Conservation (phyloP, 495 filamentous ascomycete genomes). For the Xylaria cubensis region DNA sequence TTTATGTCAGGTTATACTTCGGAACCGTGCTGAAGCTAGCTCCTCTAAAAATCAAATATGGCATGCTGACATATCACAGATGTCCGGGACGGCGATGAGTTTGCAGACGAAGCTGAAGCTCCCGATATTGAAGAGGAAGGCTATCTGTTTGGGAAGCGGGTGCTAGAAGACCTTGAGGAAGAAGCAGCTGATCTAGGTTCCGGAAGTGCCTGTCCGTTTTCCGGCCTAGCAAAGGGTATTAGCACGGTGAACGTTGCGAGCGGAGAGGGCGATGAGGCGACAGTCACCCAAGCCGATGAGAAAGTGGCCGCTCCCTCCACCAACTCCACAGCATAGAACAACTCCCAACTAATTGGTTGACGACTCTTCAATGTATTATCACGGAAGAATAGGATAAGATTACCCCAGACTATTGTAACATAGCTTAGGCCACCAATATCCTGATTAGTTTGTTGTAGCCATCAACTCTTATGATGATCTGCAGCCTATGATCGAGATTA, state of each 20-base stretch:
- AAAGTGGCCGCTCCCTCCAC: neutral
- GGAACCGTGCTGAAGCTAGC: neutral
- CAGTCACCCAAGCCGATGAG: neutral
- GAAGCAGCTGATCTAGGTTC: constrained; percentile 23
- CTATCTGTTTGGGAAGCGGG: constrained; percentile 56
- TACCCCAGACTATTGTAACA: neutral
- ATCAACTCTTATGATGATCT: neutral
- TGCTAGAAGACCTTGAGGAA: constrained; percentile 45
- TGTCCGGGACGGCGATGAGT: constrained; percentile 74
- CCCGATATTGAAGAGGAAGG: constrained; percentile 67
- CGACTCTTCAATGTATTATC: constrained; percentile 10
- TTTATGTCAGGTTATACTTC: neutral
- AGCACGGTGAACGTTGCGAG: neutral
- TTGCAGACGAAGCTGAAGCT: constrained; percentile 63
- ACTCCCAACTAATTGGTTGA: neutral
- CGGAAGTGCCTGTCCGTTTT: constrained; percentile 33
- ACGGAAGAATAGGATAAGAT: neutral
- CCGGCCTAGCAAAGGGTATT: constrained; percentile 26
- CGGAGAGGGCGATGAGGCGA: neutral
- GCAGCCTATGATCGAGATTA: neutral
- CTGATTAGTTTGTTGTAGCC: neutral
- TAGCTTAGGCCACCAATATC: neutral
- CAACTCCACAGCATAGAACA: neutral
- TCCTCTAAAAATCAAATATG: neutral
- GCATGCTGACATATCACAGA: constrained; percentile 37